These are phyloP conservation scores for Salix exigua DNA, from an alignment of 345 rosid genomes.

Conservation along the genomic window DNA sequence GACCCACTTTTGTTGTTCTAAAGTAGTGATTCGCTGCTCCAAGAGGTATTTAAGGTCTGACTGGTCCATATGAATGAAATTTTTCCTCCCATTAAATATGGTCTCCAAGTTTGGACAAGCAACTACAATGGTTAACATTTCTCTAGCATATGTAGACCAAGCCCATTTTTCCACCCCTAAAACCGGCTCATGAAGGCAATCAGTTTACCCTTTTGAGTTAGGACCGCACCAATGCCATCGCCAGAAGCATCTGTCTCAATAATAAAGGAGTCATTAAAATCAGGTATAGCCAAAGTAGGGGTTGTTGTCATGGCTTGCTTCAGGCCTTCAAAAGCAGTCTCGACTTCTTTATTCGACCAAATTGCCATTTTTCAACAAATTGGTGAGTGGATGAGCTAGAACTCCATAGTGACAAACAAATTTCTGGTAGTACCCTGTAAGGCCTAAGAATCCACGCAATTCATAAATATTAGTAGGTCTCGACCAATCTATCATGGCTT, in stretches of 20 bases:
- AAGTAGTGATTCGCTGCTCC: not conserved
- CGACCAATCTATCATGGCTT: too few relatives aligned
- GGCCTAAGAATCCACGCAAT: too few relatives aligned
- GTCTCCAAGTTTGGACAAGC: not conserved
- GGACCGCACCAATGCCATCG: not conserved
- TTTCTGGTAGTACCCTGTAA: too few relatives aligned
- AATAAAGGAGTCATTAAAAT: not conserved
- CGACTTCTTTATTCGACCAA: too few relatives aligned
- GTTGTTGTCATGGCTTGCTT: not conserved
- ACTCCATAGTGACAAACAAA: too few relatives aligned
- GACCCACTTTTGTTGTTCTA: not conserved
- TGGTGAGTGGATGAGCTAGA: too few relatives aligned
- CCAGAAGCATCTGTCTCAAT: too few relatives aligned
- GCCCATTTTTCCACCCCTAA: too few relatives aligned
- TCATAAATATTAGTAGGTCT: too few relatives aligned
- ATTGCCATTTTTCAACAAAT: too few relatives aligned
- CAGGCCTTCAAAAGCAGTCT: not conserved
- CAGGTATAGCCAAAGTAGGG: not conserved
- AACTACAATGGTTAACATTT: not conserved
- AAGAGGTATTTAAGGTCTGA: not conserved
- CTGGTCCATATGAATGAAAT: not conserved
- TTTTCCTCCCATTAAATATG: not conserved
- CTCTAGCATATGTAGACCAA: not conserved
- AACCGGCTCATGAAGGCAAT: too few relatives aligned
- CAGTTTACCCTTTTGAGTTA: too few relatives aligned